phyloP scores from a whole-genome alignment of 495 filamentous ascomycete species.

The Venustampulla echinocandica region DNA sequence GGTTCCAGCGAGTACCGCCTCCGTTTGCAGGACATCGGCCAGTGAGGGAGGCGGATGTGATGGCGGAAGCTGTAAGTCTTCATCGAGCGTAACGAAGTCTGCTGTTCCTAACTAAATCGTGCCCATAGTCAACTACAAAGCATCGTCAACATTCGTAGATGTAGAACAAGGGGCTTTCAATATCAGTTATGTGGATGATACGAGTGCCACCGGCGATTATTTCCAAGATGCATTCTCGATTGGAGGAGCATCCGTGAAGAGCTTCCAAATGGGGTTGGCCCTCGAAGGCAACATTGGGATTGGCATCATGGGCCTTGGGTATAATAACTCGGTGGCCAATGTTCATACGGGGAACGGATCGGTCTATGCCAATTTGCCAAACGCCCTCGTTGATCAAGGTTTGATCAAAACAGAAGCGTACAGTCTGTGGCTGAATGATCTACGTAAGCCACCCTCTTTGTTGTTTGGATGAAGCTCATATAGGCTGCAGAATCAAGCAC shows the following conservation, averaged over 20 bases:
- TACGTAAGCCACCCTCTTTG: constrained; percentile 33
- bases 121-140: constrained; percentile 48
- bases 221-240: constrained; percentile 69
- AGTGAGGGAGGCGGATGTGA: constrained; percentile 27
- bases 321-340: constrained; percentile 68
- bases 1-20: constrained; percentile 57
- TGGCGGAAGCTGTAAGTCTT: constrained; percentile 38
- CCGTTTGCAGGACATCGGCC: constrained; percentile 40
- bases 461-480: background rate
- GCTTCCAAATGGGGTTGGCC: constrained; percentile 81
- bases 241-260: constrained; percentile 51
- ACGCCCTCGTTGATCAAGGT: constrained; percentile 61
- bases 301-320: constrained; percentile 86
- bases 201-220: constrained; percentile 71
- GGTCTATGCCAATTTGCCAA: constrained; percentile 71
- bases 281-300: constrained; percentile 58
- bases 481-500: constrained; percentile 38
- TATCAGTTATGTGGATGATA: constrained; percentile 81
- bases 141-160: constrained; percentile 60
- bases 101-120: no score
- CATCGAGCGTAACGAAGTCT: no score
- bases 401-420: constrained; percentile 78
- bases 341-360: constrained; percentile 35
- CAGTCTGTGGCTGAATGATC: constrained; percentile 81
- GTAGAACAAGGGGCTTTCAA: constrained; percentile 62